Conservation (phyloP, 208 protist genomes). For the Trypanosoma lewisi region DNA sequence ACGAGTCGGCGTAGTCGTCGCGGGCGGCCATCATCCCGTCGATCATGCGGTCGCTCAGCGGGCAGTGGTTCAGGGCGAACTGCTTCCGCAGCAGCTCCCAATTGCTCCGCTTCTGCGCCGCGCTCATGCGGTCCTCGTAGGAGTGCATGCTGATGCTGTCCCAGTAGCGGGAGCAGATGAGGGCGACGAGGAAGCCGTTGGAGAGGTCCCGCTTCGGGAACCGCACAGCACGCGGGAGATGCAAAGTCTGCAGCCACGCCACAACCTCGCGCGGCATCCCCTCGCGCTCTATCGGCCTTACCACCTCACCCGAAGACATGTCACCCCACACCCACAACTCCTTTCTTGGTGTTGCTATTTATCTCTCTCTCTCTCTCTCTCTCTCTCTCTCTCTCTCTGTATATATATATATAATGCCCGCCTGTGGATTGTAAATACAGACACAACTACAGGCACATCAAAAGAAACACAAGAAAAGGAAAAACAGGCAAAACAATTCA, state of each 20-base stretch:
- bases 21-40: slow-evolving; percentile 74
- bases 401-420: no score
- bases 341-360: not conserved
- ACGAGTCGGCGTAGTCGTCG: slow-evolving; percentile 64
- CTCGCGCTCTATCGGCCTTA: slow-evolving; percentile 1
- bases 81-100: slow-evolving; percentile 80
- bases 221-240: slow-evolving; percentile 71
- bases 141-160: slow-evolving; percentile 87
- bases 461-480: not conserved
- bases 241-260: slow-evolving; percentile 89
- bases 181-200: slow-evolving; percentile 91
- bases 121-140: slow-evolving; percentile 77
- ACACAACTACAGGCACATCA: not conserved
- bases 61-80: slow-evolving; percentile 55
- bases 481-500: not conserved
- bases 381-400: not conserved
- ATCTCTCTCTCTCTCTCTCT: not conserved
- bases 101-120: slow-evolving; percentile 82
- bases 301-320: not conserved
- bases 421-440: no score
- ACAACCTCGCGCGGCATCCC: slow-evolving; percentile 86
- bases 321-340: not conserved
- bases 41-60: slow-evolving; percentile 70
- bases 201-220: slow-evolving; percentile 87
- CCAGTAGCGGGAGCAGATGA: slow-evolving; percentile 94